Base-by-base conservation (phyloP, 106 monocot species). In the Apostasia shenzhenica region DNA sequence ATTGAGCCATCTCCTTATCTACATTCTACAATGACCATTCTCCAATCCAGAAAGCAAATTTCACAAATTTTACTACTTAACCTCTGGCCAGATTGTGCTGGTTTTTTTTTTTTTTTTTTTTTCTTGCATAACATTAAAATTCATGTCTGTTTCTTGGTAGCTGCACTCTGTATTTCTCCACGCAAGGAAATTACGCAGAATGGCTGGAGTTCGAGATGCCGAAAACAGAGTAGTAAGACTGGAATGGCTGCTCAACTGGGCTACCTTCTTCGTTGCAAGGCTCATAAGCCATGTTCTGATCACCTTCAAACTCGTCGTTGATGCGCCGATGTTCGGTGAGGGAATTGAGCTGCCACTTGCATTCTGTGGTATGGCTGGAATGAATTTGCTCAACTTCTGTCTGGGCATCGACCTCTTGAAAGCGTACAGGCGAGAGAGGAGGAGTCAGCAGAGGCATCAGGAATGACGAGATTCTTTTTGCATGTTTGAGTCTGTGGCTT, bases 291-390 rank as follows among this genome's bases (percentile, higher is more conserved):
- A 92, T 76, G 61, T 81, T 51, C 72, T 92, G 12, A 92, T 97
- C 68, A 97, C 95, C 12, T 92, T 81, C 79, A 97, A 97, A 67
- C 76, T 97, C 45, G 73, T 92, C 52, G 6, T 56, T 3, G 92
- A 97, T 71, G 86, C 95, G 39, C 61, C 73, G 14, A 97, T 92
- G 70, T 97, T 97, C 60, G 70, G 61, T 1, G 70, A 66, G 59
- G 95, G 92, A 59, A 85, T 97, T 44, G 92, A 92, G 72, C 89
- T 97, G 50, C 85, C 95, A 5, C 72, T 97, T n/a, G 92, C 95
- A 38, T 77, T 97, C 14, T 81, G 81, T 53, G 95, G 95, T 26
- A 97, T 97, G 89, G 77, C 79, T 59, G 95, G 92, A 42, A 92
- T 97, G 92, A 92, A 97, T 73, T 1, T 86, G 61, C 79, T 92